Evolutionary conservation across 176 grass and related monocot genomes (phyloP).

Genomic region (Cymbopogon citratus): DNA sequence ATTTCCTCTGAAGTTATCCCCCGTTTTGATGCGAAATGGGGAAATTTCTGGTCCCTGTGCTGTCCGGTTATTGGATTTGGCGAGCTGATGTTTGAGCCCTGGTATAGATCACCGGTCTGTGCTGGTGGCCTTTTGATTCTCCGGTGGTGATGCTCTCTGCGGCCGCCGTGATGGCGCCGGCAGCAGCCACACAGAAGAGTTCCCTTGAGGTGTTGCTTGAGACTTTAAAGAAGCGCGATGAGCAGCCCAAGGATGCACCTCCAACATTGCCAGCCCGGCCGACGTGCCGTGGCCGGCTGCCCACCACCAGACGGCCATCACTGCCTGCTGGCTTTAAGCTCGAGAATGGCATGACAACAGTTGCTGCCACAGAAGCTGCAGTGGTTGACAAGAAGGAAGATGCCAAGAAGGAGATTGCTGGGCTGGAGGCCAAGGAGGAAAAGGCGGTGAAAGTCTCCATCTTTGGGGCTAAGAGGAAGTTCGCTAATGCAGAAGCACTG

Average conservation of each 20-base stretch:
- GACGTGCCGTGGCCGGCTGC: slow-evolving; percentile 64
- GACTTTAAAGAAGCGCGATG: slow-evolving; percentile 62
- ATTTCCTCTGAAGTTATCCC: slow-evolving; percentile 5
- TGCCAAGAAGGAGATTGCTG: slow-evolving; percentile 20
- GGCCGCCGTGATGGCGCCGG: slow-evolving; percentile 40
- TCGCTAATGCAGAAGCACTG: slow-evolving; percentile 24
- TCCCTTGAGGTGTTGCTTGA: slow-evolving; percentile 97
- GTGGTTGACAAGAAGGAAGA: slow-evolving; percentile 26
- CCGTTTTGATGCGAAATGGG: slow-evolving; percentile 27
- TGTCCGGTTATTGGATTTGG: slow-evolving; percentile 29
- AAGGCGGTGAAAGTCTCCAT: slow-evolving; percentile 40
- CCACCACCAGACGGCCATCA: slow-evolving; percentile 49
- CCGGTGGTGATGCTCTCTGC: slow-evolving; percentile 38
- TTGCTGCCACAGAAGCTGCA: neutral
- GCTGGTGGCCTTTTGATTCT: slow-evolving; percentile 32
- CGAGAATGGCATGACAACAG: slow-evolving; percentile 37
- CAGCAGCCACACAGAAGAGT: slow-evolving; percentile 42
- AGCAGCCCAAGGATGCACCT: slow-evolving; percentile 65
- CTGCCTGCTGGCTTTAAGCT: slow-evolving; percentile 48
- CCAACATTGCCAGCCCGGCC: slow-evolving; percentile 85
- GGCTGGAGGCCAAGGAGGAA: slow-evolving; percentile 39
- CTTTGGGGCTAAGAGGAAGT: slow-evolving; percentile 60
- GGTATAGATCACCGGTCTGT: slow-evolving; percentile 20
- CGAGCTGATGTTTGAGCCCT: slow-evolving; percentile 29
- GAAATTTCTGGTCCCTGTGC: slow-evolving; percentile 19